A percentile compares a stretch with the other conserved stretches of the same genome.
Conservation (phyloP, 2,329 filamentous ascomycete species). For the Aulographum hederae region DNA sequence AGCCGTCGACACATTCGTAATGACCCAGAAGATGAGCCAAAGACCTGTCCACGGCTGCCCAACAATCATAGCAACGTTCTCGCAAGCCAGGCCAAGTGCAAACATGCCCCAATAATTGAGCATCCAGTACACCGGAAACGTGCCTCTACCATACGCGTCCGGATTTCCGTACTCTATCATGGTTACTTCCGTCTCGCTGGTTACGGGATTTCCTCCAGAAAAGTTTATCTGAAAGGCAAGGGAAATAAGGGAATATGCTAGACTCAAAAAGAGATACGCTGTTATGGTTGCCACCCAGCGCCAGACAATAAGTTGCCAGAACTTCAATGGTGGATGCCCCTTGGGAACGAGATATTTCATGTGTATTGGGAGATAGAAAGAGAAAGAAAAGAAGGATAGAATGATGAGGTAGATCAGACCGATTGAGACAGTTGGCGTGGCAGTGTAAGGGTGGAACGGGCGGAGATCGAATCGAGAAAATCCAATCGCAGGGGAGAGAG, state of each 20-base stretch:
- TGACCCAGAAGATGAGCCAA: constrained; percentile 51
- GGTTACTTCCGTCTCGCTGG: constrained; percentile 24
- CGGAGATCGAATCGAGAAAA: constrained; percentile 39
- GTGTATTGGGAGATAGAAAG: constrained; percentile 46
- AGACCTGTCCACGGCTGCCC: constrained; percentile 41
- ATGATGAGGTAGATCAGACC: constrained; percentile 51
- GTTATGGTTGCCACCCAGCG: constrained; percentile 35
- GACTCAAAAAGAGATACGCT: constrained; percentile 42
- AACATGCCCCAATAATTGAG: constrained; percentile 45
- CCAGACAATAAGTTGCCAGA: constrained; percentile 39
- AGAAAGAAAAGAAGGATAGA: constrained; percentile 46
- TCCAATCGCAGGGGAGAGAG: constrained; percentile 35
- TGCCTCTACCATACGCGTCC: constrained; percentile 36
- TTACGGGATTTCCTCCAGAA: constrained; percentile 21
- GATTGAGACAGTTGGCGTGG: constrained; percentile 40
- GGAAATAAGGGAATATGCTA: constrained; percentile 45
- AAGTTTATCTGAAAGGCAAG: constrained; percentile 47
- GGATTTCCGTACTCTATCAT: constrained; percentile 21
- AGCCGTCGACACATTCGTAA: constrained; percentile 41
- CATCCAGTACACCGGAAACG: constrained; percentile 46
- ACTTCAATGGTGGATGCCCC: constrained; percentile 38
- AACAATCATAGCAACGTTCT: constrained; percentile 46
- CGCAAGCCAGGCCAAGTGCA: constrained; percentile 42
- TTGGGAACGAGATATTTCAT: constrained; percentile 36
- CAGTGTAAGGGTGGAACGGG: constrained; percentile 36